These are phyloP conservation scores for Apiospora sp. DNA, from an alignment of 2,329 filamentous ascomycete species.

Conservation along the genomic window DNA sequence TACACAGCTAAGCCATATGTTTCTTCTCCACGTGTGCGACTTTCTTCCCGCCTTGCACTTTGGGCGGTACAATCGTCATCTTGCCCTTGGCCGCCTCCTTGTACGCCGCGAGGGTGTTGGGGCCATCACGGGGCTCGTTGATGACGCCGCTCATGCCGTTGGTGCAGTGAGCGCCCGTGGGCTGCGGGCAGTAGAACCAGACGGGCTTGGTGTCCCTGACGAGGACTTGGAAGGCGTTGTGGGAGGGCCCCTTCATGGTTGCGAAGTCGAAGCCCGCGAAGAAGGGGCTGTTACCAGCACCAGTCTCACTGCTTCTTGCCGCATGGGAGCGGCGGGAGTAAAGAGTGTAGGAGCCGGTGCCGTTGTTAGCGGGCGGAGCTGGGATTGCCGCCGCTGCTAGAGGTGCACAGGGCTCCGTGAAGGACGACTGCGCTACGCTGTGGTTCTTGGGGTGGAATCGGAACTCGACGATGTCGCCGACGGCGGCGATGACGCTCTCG, in stretches of 20 bases:
- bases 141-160: slow-evolving; percentile 29
- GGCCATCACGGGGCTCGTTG: slow-evolving; percentile 41
- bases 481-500: slow-evolving; percentile 67
- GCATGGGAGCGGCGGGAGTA: background rate
- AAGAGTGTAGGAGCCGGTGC: background rate
- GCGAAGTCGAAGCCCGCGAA: slow-evolving; percentile 29
- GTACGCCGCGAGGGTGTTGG: slow-evolving; percentile 48
- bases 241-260: background rate
- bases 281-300: background rate
- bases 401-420: slow-evolving; percentile 74
- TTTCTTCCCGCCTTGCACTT: slow-evolving; percentile 44
- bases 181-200: slow-evolving; percentile 32
- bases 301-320: too few species aligned
- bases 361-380: background rate
- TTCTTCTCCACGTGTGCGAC: background rate
- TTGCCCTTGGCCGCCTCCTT: slow-evolving; percentile 45
- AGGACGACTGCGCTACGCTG: slow-evolving; percentile 80
- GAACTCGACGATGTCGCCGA: slow-evolving; percentile 72
- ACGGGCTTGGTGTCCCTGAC: slow-evolving; percentile 26
- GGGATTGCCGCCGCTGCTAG: background rate
- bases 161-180: slow-evolving; percentile 31
- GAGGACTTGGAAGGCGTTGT: slow-evolving; percentile 25
- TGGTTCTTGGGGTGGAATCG: slow-evolving; percentile 75
- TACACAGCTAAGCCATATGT: background rate
- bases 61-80: slow-evolving; percentile 42